Evolutionary conservation across 106 monocot genomes (phyloP).

Genomic region (Chionographis japonica): DNA sequence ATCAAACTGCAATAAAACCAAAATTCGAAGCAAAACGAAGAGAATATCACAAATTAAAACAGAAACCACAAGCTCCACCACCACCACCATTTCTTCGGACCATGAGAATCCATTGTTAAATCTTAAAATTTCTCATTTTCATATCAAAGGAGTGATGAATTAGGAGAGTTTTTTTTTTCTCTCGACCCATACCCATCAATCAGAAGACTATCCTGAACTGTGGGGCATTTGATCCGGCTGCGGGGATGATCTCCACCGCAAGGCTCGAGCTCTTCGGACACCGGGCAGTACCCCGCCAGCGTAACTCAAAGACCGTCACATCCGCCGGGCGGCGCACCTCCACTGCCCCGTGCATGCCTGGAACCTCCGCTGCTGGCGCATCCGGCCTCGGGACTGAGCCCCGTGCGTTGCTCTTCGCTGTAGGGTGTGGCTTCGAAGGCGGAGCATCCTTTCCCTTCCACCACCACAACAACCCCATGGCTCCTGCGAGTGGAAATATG

Average conservation of each 20-base stretch:
- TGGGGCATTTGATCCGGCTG: slow-evolving; percentile 41
- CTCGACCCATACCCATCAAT: background rate
- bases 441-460: slow-evolving; percentile 19
- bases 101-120: too few species aligned
- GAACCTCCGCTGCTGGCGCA: slow-evolving; percentile 17
- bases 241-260: slow-evolving; percentile 73
- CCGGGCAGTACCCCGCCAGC: slow-evolving; percentile 75
- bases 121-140: too few species aligned
- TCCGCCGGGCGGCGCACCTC: slow-evolving; percentile 63
- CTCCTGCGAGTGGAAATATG: background rate
- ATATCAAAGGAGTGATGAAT: too few species aligned
- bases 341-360: slow-evolving; percentile 59
- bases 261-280: slow-evolving; percentile 78
- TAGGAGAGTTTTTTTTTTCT: too few species aligned
- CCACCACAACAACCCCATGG: slow-evolving; percentile 47
- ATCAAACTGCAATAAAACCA: too few species aligned
- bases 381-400: background rate
- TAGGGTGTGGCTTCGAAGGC: background rate
- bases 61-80: too few species aligned
- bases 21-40: too few species aligned
- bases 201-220: slow-evolving; percentile 73
- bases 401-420: background rate
- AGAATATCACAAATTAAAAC: too few species aligned
- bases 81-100: too few species aligned
- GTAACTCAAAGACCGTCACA: slow-evolving; percentile 82